These are phyloP conservation scores for Endocarpon pusillum DNA, from an alignment of 495 filamentous ascomycete species.

Conservation along the genomic window DNA sequence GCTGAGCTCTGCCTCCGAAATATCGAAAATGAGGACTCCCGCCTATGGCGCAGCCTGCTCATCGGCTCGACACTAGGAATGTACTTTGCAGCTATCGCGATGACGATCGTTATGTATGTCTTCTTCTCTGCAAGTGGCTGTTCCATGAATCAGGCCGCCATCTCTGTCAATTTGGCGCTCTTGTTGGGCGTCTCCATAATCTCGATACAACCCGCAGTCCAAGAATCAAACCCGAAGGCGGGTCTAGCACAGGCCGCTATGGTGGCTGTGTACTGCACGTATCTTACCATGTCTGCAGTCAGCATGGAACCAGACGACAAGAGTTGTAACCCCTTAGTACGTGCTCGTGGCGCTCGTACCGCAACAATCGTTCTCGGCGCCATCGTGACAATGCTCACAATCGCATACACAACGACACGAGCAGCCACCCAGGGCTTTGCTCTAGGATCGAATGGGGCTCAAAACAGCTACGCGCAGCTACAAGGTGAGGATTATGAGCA, in stretches of 20 bases:
- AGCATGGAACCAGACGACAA: slow-evolving; percentile 96
- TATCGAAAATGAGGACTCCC: slow-evolving; percentile 80
- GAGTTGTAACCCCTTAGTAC: slow-evolving; percentile 77
- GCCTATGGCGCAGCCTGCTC: slow-evolving; percentile 65
- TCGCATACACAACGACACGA: slow-evolving; percentile 93
- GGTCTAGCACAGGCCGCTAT: slow-evolving; percentile 93
- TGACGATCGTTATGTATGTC: slow-evolving; percentile 94
- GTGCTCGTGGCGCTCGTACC: slow-evolving; percentile 70
- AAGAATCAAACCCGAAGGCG: slow-evolving; percentile 83
- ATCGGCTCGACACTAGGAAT: slow-evolving; percentile 87
- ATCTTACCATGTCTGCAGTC: slow-evolving; percentile 94
- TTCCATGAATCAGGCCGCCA: slow-evolving; percentile 81
- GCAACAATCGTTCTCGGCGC: slow-evolving; percentile 82
- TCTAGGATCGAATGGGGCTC: slow-evolving; percentile 47
- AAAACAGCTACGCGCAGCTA: slow-evolving; percentile 36
- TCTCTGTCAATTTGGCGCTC: slow-evolving; percentile 64
- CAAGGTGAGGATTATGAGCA: slow-evolving; percentile 60
- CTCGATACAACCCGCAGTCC: slow-evolving; percentile 78
- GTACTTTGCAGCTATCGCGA: slow-evolving; percentile 76
- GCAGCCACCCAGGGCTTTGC: slow-evolving; percentile 90
- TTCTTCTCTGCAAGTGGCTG: slow-evolving; percentile 80
- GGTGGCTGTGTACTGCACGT: slow-evolving; percentile 95
- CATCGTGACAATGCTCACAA: slow-evolving; percentile 89
- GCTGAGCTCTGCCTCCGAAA: slow-evolving; percentile 87
- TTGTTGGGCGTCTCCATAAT: slow-evolving; percentile 66